Base-by-base conservation (phyloP, 768 basidiomycete genomes). In the Boletus barrowsii region DNA sequence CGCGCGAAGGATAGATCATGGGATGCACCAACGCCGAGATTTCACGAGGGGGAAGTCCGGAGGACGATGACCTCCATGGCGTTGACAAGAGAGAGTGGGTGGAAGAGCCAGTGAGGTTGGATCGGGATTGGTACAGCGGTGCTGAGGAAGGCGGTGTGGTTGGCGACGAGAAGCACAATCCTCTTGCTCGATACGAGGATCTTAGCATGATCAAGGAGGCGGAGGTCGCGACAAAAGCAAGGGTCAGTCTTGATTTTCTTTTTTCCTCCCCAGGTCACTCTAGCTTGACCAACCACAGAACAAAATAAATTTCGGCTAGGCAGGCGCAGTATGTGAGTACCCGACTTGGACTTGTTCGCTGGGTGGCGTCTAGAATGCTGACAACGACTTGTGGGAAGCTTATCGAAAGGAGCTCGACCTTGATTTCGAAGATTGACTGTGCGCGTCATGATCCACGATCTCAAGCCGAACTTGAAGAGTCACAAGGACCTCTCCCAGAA, bases 341-440 rank as follows among this genome's bases (percentile, higher is more conserved):
- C 5, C 15, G 17, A 33, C 18, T 20, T 11, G 3, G 18, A 22
- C 24, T 41, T 52, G 40, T 57, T 69, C 40, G 64, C 63, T 66
- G 26, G 62, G 33, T n/a, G 59, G 41, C 7, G 20, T 55, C 5
- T 66, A 95, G 91, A 98, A 98, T 63, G 93, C 93, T 24, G 97
- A 99, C 70, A 98, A 97, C 63, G 97, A 99, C 64, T 75, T 96
- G 11, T 99, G 97, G 97, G 97, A 99, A 76, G 90, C 90, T 9
- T 98, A 98, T 67, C 90, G 96, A 65, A 95, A n/a, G n/a, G n/a
- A n/a, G n/a, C n/a, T n/a, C n/a, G n/a, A n/a, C n/a, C n/a, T n/a
- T n/a, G n/a, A n/a, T n/a, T n/a, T n/a, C n/a, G n/a, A n/a, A n/a
- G n/a, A n/a, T n/a, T n/a, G n/a, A n/a, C n/a, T n/a, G n/a, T n/a